Evolutionary conservation across 2,329 filamentous ascomycete species (phyloP), one percentile per base, ranked within the genome.

Genomic region (Colletotrichum lindemuthianum): DNA sequence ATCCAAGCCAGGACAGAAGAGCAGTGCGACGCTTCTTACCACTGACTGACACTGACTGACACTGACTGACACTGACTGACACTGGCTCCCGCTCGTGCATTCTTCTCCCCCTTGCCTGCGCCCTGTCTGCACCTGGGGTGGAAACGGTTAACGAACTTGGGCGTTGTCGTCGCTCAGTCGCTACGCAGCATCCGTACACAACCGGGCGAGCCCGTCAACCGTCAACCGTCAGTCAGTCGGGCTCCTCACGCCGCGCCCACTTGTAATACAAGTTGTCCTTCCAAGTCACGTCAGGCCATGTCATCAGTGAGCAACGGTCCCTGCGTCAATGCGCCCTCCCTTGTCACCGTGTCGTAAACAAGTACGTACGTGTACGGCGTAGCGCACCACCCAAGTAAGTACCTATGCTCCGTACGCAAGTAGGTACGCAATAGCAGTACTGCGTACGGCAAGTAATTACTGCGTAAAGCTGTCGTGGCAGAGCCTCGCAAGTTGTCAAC

Each of bases 41-140:
- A 50, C 40, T 58, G 59, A 58, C 59, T 37, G 53, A 24, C 59
- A 63, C 54, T 63, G 59, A 60, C 58, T 34, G 58, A 59, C 59
- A 63, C 47, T 63, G 54, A 53, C 59, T 63, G n/a, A 24, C 59
- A 63, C 54, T 63, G 59, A 60, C 58, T 34, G 58, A 59, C 59
- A 63, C 47, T 63, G 54, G 59, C 59, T 63, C 59, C 54, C 59
- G 54, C 59, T 63, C 59, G 40, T 61, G 15, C 59, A 47, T 40
- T 56, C 41, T 43, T 37, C n/a, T 16, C 34, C 44, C 55, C 55
- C 49, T 64, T 59, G 60, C 49, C 56, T 59, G 37, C 8, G 56
- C 49, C 40, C 15, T 32, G 36, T 40, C 57, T 61, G 45, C 50
- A 55, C 45, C 36, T 43, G 24, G 13, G 43, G 12, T 10, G 39